Percentiles rank a stretch among this genome's conserved stretches.
Conservation (phyloP, 768 basidiomycete species). For the Neoboletus subvelutipes region DNA sequence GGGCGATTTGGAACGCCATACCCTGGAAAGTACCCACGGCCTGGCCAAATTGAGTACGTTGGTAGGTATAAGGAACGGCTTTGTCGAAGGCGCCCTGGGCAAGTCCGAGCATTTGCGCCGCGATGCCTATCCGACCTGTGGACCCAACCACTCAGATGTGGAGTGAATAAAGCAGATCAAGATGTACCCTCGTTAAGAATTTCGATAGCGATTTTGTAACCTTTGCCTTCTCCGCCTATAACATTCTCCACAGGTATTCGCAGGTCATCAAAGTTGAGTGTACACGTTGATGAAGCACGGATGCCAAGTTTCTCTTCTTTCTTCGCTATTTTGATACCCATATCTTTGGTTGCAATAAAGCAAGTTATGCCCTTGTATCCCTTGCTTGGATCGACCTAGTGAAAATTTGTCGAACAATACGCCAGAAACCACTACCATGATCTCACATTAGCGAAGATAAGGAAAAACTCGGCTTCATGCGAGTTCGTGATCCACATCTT, state of each 20-base stretch:
- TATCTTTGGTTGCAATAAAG: constrained; percentile 93
- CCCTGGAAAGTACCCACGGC: constrained; percentile 93
- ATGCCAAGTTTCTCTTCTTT: constrained; percentile 99
- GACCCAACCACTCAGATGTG: neutral
- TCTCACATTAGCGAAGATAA: constrained; percentile 91
- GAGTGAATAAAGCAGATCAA: neutral
- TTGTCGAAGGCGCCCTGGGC: constrained; percentile 98
- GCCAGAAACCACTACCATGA: neutral
- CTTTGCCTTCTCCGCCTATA: constrained; percentile 88
- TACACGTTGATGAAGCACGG: constrained; percentile 92
- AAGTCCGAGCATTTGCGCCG: constrained; percentile 97
- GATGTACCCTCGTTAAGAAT: constrained; percentile 84
- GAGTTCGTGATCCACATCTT: constrained; percentile 99
- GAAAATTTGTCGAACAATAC: neutral
- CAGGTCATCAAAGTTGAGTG: constrained; percentile 92
- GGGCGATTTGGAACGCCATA: constrained; percentile 92
- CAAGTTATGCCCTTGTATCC: constrained; percentile 99
- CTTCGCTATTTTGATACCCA: constrained; percentile 97
- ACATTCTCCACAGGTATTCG: constrained; percentile 83
- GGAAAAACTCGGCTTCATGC: constrained; percentile 84
- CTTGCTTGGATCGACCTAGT: constrained; percentile 77
- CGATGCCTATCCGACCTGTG: constrained; percentile 89
- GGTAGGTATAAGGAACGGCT: constrained; percentile 91
- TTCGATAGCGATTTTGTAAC: constrained; percentile 96
- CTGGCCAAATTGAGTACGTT: constrained; percentile 93